Percentiles rank a stretch among this genome's conserved stretches.
Evolutionary conservation across 1,139 yeast genomes (phyloP).

Genomic region (Dujonia santamariae): DNA sequence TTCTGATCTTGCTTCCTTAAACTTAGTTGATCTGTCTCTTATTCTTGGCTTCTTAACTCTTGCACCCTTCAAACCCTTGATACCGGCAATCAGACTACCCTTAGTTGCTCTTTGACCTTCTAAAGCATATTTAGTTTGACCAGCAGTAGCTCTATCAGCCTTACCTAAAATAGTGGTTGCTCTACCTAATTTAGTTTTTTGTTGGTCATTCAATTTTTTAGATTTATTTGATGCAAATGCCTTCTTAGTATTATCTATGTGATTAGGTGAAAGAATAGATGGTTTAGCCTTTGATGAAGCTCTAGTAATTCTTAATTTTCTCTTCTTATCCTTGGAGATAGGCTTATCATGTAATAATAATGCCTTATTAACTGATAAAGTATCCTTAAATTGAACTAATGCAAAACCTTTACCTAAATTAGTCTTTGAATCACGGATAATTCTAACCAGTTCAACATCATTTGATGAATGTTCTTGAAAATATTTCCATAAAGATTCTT

Average conservation of each 20-base stretch:
- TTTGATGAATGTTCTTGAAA: constrained; percentile 63
- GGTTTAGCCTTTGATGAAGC: constrained; percentile 60
- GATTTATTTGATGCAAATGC: constrained; percentile 19
- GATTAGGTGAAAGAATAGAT: constrained; percentile 44
- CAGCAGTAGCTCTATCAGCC: constrained; percentile 72
- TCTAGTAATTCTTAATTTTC: constrained; percentile 77
- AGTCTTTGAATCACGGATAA: constrained; percentile 88
- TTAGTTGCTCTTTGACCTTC: constrained; percentile 85
- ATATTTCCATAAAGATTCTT: constrained; percentile 84
- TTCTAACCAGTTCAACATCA: constrained; percentile 80
- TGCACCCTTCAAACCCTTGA: constrained; percentile 50
- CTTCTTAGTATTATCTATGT: constrained; percentile 34
- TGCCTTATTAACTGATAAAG: constrained; percentile 80
- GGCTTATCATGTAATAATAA: constrained; percentile 72
- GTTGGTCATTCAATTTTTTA: constrained; percentile 50
- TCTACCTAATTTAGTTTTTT: constrained; percentile 77
- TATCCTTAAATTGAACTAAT: constrained; percentile 84
- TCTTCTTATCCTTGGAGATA: constrained; percentile 43
- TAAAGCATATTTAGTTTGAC: constrained; percentile 40
- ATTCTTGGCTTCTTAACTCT: constrained; percentile 64
- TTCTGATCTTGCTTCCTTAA: constrained; percentile 37
- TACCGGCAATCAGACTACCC: constrained; percentile 59
- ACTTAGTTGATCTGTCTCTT: constrained; percentile 63
- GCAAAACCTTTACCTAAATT: constrained; percentile 98
- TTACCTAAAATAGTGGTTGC: constrained; percentile 73